Evolutionary conservation across 140 eudicot genomes (phyloP), one percentile per base, ranked within the genome.

Genomic region (Erigeron philadelphicus): DNA sequence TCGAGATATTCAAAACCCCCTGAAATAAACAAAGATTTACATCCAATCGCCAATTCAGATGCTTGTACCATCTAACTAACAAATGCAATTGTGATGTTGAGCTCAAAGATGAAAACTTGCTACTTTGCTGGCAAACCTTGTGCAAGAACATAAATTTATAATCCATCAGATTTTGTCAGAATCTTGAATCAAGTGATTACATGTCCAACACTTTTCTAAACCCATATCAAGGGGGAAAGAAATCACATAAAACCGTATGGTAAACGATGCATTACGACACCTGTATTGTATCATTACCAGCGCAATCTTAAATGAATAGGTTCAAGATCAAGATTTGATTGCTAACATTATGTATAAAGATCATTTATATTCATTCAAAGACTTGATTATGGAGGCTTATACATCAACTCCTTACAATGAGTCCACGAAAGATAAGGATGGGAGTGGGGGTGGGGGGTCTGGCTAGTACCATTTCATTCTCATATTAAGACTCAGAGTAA

Each of bases 361-460:
- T 61, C 48, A 75, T 66, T 72, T 69, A 75, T 76, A 83, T 70
- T 81, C 86, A 75, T 78, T 75, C 70, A 75, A 71, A 68, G 72
- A 66, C 84, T 79, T 57, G 68, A 82, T 66, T 35, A 61, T 66
- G 80, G 86, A 82, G 91, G 84, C 86, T 82, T 77, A 82, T 80
- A 75, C 91, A 85, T 77, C 88, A 86, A 76, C 88, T 78, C 86
- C 84, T 75, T 79, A 40, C 81, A 75, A 71, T 52, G 69, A 83
- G 80, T 74, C 71, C 77, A 54, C 69, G 89, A 77, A 52, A 66
- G 49, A 25, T 15, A 21, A 21, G 25, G 25, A 21, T 21, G 1
- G 40, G 17, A 59, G 25, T 40, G 72, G 82, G 77, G 59, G 54
- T 57, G 81, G 64, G 46, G 17, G 67, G 41, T 70, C 42, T 61